Base-by-base conservation (phyloP, 352 stramenopile genomes). In the Pythium guiyangense region DNA sequence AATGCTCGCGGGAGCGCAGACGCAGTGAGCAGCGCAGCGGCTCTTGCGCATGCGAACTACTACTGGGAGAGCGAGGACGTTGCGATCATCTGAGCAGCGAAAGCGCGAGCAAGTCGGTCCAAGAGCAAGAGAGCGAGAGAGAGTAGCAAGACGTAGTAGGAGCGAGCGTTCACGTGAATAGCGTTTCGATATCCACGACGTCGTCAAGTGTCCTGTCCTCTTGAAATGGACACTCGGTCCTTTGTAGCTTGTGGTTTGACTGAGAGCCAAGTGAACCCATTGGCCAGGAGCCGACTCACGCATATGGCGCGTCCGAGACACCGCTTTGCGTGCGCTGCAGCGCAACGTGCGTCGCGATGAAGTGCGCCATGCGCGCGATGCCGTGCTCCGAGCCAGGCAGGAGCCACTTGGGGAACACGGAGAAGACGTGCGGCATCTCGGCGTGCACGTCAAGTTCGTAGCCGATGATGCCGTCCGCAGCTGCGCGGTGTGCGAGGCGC, bases 401-500 rank as follows among this genome's bases (percentile, higher is more conserved):
- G 20, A 71, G 49, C 14, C 39, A 42, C 45, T 22, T 10, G 2
- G 67, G 63, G 35, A 74, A 64, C 2, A 62, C 39, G 0, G 51
- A 39, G 49, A 69, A 71, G 6, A 65, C 59, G 57, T 74, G 67
- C 44, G 59, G 55, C 56, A 74, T 63, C 26, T 71, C 55, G 14
- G 29, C 34, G 25, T 65, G 59, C 6, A 60, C 14, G 48, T 72
- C 74, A 45, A 85, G 29, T 49, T 83, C 62, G 2, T 66, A 61
- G 9, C 62, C 46, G 15, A 15, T 17, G 10, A 79, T 60, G 1
- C 71, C 63, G 27, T 78, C 57, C 0, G 46, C 46, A 22, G 67
- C 29, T 0, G 73, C 74, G 11, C 74, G 72, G n/a, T 65, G 56
- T 15, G 52, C 61, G 6, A 88, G 65, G 6, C 60, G 59, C 34